phyloP scores from a whole-genome alignment of 2,329 filamentous ascomycete genomes.

The Trichoderma aggressivum region DNA sequence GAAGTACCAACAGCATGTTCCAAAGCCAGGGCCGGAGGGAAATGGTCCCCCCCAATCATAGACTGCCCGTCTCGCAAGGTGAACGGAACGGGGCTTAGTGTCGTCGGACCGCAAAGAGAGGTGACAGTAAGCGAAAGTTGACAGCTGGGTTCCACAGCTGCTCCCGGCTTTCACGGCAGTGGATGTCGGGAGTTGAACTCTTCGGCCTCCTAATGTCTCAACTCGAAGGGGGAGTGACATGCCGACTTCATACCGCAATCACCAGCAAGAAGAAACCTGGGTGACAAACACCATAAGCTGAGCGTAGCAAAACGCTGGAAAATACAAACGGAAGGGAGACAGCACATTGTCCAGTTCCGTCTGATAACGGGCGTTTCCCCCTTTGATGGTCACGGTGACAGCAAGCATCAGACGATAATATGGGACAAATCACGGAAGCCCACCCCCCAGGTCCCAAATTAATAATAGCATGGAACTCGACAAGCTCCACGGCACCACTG shows the following conservation, averaged over 20 bases:
- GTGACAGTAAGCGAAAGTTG: background rate
- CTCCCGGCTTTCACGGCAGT: background rate
- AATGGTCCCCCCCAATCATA: background rate
- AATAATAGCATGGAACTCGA: background rate
- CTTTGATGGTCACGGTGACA: background rate
- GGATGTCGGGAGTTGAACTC: background rate
- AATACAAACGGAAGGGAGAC: background rate
- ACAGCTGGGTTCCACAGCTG: background rate
- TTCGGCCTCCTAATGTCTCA: background rate
- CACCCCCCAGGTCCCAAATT: background rate
- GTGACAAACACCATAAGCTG: slow-evolving; percentile 5
- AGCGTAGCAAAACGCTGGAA: slow-evolving; percentile 5
- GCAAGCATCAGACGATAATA: background rate
- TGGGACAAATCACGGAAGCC: background rate
- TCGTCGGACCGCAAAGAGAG: background rate
- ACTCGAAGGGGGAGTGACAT: background rate
- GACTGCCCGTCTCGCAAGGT: background rate
- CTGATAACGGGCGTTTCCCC: background rate
- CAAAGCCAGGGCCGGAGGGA: background rate
- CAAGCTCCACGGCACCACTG: background rate
- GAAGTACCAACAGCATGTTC: background rate
- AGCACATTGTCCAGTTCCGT: background rate
- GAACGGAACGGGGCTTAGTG: background rate
- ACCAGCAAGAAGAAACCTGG: background rate
- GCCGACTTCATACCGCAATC: background rate